These are phyloP conservation scores for Colletotrichum truncatum DNA, from an alignment of 2,329 filamentous ascomycete species.

Conservation along the genomic window DNA sequence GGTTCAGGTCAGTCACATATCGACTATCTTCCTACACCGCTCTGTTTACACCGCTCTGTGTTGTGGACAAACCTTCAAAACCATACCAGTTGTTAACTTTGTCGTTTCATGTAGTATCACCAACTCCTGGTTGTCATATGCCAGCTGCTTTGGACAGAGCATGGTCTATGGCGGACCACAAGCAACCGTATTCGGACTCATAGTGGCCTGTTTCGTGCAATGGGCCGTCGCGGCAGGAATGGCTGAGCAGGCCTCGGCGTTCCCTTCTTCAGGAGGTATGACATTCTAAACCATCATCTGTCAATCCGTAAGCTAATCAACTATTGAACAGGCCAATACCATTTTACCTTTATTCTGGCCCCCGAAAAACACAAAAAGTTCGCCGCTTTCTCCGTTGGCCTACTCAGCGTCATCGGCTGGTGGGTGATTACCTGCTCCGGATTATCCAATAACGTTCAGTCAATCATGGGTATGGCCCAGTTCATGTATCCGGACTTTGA, in stretches of 20 bases:
- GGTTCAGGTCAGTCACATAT: neutral
- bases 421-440: conserved; percentile 34
- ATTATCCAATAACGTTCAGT: conserved; percentile 30
- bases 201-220: conserved; percentile 32
- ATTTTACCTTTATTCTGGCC: conserved; percentile 32
- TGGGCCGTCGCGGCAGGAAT: conserved; percentile 32
- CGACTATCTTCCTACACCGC: too few relatives aligned
- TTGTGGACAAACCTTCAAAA: too few relatives aligned
- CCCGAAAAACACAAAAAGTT: conserved; percentile 28
- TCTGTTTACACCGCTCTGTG: too few relatives aligned
- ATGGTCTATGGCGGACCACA: conserved; percentile 30
- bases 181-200: conserved; percentile 29
- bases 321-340: conserved; percentile 31
- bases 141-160: conserved; percentile 32
- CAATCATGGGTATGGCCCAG: conserved; percentile 31
- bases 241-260: conserved; percentile 31
- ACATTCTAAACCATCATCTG: neutral
- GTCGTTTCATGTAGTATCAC: conserved; percentile 26
- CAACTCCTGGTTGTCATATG: conserved; percentile 30
- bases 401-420: conserved; percentile 31
- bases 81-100: neutral
- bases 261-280: conserved; percentile 23
- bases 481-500: conserved; percentile 27
- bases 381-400: conserved; percentile 28
- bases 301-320: too few relatives aligned